Evolutionary conservation across 768 basidiomycete genomes (phyloP).

Genomic region (Sporobolomyces phaffii): DNA sequence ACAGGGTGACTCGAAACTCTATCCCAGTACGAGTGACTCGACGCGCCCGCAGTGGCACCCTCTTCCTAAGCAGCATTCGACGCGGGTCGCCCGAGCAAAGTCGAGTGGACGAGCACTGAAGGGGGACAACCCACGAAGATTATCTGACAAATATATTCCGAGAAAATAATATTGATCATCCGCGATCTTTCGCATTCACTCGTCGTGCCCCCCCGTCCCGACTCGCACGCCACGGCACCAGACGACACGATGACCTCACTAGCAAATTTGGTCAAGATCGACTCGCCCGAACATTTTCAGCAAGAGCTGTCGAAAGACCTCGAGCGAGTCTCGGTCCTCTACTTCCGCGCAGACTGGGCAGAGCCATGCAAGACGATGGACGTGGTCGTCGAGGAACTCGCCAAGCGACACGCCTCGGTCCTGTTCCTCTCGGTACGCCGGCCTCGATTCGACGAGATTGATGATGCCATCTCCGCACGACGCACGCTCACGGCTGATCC

Average conservation of each 20-base stretch:
- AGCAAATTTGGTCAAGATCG: conserved; percentile 47
- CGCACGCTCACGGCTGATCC: not conserved
- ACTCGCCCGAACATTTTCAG: conserved; percentile 68
- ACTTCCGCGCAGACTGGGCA: conserved; percentile 93
- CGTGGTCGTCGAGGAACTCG: conserved; percentile 64
- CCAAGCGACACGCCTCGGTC: conserved; percentile 62
- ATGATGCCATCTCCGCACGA: not conserved
- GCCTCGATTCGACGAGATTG: not conserved
- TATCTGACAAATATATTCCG: too few species aligned
- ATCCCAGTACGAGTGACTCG: not conserved
- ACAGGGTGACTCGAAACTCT: not conserved
- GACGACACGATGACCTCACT: not conserved
- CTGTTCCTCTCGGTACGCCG: conserved; percentile 65
- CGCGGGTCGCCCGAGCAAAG: too few species aligned
- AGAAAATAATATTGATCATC: too few species aligned
- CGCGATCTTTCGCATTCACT: too few species aligned
- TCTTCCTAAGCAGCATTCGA: not conserved
- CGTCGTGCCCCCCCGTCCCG: too few species aligned
- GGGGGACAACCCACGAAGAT: too few species aligned
- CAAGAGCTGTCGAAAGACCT: conserved; percentile 68
- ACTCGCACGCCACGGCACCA: not conserved
- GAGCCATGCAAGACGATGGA: conserved; percentile 88
- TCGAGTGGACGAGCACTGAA: too few species aligned
- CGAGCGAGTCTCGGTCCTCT: conserved; percentile 71
- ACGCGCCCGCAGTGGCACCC: not conserved